Percentiles rank a stretch among this genome's conserved stretches.
These are phyloP conservation scores for Cytospora schulzeri DNA, from an alignment of 2,329 filamentous ascomycete genomes.

Conservation along the genomic window DNA sequence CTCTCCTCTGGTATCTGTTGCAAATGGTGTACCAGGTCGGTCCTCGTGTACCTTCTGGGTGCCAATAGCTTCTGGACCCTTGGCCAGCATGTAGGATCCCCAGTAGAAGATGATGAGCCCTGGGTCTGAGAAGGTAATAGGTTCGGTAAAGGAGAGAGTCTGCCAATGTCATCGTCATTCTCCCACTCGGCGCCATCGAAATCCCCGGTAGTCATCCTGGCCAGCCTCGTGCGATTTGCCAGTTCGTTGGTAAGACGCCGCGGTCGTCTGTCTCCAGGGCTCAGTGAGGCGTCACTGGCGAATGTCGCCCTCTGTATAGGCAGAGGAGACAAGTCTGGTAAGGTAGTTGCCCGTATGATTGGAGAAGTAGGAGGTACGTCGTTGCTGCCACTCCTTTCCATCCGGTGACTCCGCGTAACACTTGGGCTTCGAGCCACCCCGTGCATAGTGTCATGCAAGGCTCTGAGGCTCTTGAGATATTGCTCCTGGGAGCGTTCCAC, in stretches of 20 bases:
- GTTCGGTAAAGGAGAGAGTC: constrained; percentile 21
- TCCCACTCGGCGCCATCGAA: constrained; percentile 8
- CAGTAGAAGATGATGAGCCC: neutral
- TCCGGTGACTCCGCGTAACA: constrained; percentile 4
- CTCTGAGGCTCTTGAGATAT: constrained; percentile 16
- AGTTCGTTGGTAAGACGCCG: constrained; percentile 21
- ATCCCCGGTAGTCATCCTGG: constrained; percentile 9
- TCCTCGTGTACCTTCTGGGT: constrained; percentile 6
- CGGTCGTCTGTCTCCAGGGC: constrained; percentile 6
- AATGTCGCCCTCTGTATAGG: constrained; percentile 7
- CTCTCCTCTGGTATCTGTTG: constrained; percentile 10
- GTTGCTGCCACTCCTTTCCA: constrained; percentile 18
- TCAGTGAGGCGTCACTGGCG: constrained; percentile 6
- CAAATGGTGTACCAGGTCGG: constrained; percentile 21
- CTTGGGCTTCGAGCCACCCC: neutral
- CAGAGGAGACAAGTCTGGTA: constrained; percentile 5
- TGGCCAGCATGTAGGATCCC: constrained; percentile 7
- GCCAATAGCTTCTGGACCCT: constrained; percentile 15
- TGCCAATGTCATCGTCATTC: constrained; percentile 8
- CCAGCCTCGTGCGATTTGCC: constrained; percentile 8
- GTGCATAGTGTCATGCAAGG: constrained; percentile 8
- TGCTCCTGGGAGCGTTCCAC: constrained; percentile 18
- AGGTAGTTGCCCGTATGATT: neutral
- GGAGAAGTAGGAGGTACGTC: constrained; percentile 17
- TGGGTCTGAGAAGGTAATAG: neutral